Evolutionary conservation across 2,329 filamentous ascomycete species (phyloP), one percentile per base, ranked within the genome.

Genomic region (Stachybotrys chartarum): DNA sequence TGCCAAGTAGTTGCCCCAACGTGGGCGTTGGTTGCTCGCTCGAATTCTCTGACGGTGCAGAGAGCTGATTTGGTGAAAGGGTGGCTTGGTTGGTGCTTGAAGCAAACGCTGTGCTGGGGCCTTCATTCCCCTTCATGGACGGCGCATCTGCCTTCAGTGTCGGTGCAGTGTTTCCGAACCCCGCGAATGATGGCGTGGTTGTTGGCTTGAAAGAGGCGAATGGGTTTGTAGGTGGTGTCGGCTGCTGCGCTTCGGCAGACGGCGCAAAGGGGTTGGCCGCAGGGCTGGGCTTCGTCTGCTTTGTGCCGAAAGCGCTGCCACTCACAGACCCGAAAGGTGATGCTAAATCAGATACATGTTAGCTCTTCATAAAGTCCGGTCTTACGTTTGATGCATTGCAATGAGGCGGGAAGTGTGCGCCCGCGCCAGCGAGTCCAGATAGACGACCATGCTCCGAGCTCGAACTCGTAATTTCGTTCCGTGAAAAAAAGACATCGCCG

Each of bases 231-330:
- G 30, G 18, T 14, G 47, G 47, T 50, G 47, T 14, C 5, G 47
- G 51, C 7, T 56, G 52, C 35, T 42, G 35, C 8, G 35, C 35
- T 10, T 42, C 35, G 7, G 55, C 54, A 24, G 53, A 48, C 7
- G 55, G 54, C 46, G 57, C 51, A 51, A 66, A 65, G 4, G 63
- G 58, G 8, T 54, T 64, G 30, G 54, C 47, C 7, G 51, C 52
- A 50, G 56, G 54, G 18, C 48, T 42, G 30, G 57, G n/a, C 30
- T 54, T 48, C 18, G 17, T 7, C 48, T 55, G 53, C 4, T 24
- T 24, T 14, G 35, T 10, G 32, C 52, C 52, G 16, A 53, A 46
- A 48, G 51, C 44, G 47, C 7, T 24, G 42, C 7, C 47, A 5
- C 35, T 14, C 35, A 42, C 10, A 42, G 35, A 42, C 35, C 35